Conservation (phyloP, 768 basidiomycete species). For the Pulveroboletus frians region DNA sequence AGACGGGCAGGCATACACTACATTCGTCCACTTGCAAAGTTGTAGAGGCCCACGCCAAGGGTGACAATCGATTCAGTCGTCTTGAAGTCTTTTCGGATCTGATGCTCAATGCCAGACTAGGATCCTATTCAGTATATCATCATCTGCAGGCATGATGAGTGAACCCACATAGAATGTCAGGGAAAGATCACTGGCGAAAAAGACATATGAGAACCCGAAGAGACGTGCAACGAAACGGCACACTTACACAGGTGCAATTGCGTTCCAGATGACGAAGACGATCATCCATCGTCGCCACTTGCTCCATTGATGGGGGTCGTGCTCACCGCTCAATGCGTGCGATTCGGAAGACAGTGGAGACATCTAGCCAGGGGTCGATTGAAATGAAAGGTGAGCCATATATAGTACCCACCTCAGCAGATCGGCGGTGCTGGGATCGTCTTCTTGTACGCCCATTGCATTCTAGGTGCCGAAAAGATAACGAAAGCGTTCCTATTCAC, state of each 20-base stretch:
- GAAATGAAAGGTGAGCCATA: neutral
- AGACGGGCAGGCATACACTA: neutral
- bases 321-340: slow-evolving; percentile 14
- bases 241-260: slow-evolving; percentile 27
- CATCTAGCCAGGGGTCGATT: slow-evolving; percentile 11
- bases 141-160: neutral
- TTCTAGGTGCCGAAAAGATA: too few relatives aligned
- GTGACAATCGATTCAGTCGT: slow-evolving; percentile 19
- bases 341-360: slow-evolving; percentile 12
- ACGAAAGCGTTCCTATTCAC: too few relatives aligned
- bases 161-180: slow-evolving; percentile 26
- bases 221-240: neutral
- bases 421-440: too few relatives aligned
- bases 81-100: slow-evolving; percentile 23
- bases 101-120: slow-evolving; percentile 27
- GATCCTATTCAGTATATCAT: slow-evolving; percentile 1
- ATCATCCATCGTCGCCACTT: slow-evolving; percentile 27
- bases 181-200: slow-evolving; percentile 17
- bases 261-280: slow-evolving; percentile 25
- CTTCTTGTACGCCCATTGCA: too few relatives aligned
- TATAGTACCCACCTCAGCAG: too few relatives aligned
- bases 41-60: slow-evolving; percentile 24
- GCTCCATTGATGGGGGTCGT: slow-evolving; percentile 26
- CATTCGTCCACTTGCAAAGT: slow-evolving; percentile 18
- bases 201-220: neutral